Conservation (phyloP, 352 stramenopile genomes). For the Phytophthora podocarpi region DNA sequence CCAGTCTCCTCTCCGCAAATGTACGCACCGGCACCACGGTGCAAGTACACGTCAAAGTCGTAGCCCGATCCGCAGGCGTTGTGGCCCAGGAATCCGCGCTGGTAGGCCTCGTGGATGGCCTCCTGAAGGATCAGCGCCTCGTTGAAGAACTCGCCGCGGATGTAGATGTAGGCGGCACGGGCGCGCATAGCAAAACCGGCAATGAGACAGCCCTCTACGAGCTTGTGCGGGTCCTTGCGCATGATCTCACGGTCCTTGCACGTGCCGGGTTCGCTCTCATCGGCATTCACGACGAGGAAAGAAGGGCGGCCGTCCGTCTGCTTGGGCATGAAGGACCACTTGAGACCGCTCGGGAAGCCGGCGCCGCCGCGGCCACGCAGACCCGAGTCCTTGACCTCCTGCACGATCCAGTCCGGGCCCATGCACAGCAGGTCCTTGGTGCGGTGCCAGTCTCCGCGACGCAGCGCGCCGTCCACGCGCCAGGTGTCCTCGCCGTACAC, state of each 20-base stretch:
- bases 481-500: slow-evolving; percentile 97
- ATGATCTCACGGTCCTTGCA: slow-evolving; percentile 99
- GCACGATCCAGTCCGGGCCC: slow-evolving; percentile 99
- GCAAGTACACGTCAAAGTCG: slow-evolving; percentile 99
- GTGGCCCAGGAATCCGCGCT: slow-evolving; percentile 95
- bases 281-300: slow-evolving; percentile 99
- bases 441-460: slow-evolving; percentile 96
- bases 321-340: slow-evolving; percentile 99
- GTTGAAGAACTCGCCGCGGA: slow-evolving; percentile 99
- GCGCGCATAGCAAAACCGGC: slow-evolving; percentile 99
- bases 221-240: slow-evolving; percentile 99
- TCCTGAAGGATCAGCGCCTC: slow-evolving; percentile 98
- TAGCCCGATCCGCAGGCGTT: slow-evolving; percentile 98
- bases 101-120: slow-evolving; percentile 99
- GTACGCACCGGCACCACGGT: slow-evolving; percentile 98
- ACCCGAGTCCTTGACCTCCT: slow-evolving; percentile 99
- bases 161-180: slow-evolving; percentile 99
- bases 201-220: slow-evolving; percentile 98
- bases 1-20: slow-evolving; percentile 99
- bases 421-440: slow-evolving; percentile 98
- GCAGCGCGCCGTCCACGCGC: slow-evolving; percentile 85
- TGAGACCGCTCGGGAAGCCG: slow-evolving; percentile 98
- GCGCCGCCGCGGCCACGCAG: slow-evolving; percentile 97
- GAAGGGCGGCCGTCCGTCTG: slow-evolving; percentile 97
- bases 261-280: slow-evolving; percentile 99